phyloP scores from a whole-genome alignment of 495 filamentous ascomycete genomes.

The Sabuloglossum arenarium region DNA sequence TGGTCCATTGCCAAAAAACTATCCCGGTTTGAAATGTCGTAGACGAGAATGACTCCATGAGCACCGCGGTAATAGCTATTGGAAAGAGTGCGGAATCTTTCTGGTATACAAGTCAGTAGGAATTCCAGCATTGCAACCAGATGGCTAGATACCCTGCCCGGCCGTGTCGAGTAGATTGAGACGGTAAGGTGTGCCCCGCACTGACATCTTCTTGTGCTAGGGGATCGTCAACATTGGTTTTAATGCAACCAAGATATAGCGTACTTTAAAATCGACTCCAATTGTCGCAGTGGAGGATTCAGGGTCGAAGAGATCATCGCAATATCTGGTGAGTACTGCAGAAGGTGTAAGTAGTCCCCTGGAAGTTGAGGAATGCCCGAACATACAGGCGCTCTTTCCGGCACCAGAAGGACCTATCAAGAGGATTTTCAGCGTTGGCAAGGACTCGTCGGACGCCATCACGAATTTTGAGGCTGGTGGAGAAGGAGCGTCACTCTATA shows the following conservation, averaged over 20 bases:
- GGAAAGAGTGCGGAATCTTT: slow-evolving; percentile 38
- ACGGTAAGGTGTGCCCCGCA: slow-evolving; percentile 32
- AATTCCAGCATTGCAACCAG: background rate
- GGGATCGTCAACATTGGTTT: background rate
- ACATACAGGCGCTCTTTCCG: slow-evolving; percentile 32
- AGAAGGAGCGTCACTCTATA: too few species aligned
- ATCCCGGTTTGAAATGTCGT: slow-evolving; percentile 33
- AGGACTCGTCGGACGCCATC: slow-evolving; percentile 26
- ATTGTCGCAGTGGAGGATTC: slow-evolving; percentile 36
- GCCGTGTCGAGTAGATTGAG: slow-evolving; percentile 38
- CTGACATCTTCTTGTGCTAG: slow-evolving; percentile 21
- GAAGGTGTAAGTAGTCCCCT: background rate
- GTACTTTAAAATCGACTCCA: slow-evolving; percentile 39
- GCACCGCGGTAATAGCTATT: slow-evolving; percentile 40
- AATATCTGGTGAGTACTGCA: slow-evolving; percentile 26
- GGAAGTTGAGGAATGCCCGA: background rate
- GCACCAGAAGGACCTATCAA: slow-evolving; percentile 31
- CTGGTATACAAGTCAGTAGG: slow-evolving; percentile 16
- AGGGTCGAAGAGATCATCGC: slow-evolving; percentile 38
- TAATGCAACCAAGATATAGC: background rate
- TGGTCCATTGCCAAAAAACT: slow-evolving; percentile 33
- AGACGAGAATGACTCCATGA: slow-evolving; percentile 36
- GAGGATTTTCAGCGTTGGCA: slow-evolving; percentile 30
- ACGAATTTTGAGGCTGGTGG: background rate
- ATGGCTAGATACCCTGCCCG: slow-evolving; percentile 13